phyloP scores from a whole-genome alignment of 2,329 filamentous ascomycete genomes.

The Alternaria angustiovoidea region DNA sequence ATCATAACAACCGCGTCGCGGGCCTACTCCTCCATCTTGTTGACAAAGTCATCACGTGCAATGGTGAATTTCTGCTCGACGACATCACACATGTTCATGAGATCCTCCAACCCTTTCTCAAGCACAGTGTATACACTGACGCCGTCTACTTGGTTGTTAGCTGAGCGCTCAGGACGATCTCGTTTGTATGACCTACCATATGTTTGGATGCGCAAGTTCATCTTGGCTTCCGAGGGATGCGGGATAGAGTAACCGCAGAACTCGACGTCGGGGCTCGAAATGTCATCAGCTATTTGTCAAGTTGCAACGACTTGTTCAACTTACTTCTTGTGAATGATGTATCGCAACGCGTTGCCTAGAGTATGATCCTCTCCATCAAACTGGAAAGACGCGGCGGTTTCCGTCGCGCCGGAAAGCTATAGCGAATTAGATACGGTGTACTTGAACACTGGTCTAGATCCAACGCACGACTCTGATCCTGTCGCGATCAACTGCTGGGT shows the following conservation, averaged over 20 bases:
- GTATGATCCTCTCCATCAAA: conserved; percentile 95
- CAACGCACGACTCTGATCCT: conserved; percentile 55
- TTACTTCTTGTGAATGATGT: conserved; percentile 99
- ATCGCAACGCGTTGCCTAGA: conserved; percentile 90
- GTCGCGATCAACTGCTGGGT: conserved; percentile 51
- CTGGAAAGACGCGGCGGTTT: conserved; percentile 92
- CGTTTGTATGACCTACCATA: conserved; percentile 68
- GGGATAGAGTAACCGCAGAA: conserved; percentile 99
- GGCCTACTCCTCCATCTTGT: conserved; percentile 39
- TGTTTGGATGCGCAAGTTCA: conserved; percentile 97
- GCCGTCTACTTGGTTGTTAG: conserved; percentile 64
- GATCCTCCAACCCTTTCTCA: conserved; percentile 86
- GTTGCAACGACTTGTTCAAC: conserved; percentile 28
- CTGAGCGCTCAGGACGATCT: not conserved
- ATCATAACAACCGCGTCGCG: not conserved
- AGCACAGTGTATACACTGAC: conserved; percentile 84
- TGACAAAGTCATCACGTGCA: conserved; percentile 69
- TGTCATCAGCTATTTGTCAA: not conserved
- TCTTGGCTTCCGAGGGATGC: conserved; percentile 92
- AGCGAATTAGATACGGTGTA: conserved; percentile 3
- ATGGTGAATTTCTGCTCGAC: conserved; percentile 87
- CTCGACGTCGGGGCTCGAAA: conserved; percentile 84
- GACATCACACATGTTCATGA: conserved; percentile 92
- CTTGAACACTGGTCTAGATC: too few relatives aligned
- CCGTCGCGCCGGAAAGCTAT: conserved; percentile 82